Evolutionary conservation across 2,329 filamentous ascomycete genomes (phyloP), one percentile per base, ranked within the genome.

Genomic region (Amphichorda felina): DNA sequence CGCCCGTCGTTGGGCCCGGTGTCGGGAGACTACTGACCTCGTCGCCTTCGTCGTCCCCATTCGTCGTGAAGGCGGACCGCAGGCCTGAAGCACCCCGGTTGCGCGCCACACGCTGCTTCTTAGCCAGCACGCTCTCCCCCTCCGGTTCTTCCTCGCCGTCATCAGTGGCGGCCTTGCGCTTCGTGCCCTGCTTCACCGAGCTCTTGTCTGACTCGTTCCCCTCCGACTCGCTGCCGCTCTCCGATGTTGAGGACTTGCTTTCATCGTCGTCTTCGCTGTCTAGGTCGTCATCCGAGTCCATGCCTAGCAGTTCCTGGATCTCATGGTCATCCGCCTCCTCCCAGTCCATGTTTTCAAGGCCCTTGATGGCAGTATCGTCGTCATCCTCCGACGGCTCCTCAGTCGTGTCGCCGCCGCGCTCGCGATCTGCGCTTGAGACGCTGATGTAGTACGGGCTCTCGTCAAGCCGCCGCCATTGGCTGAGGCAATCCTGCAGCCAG

Each of bases 401-500:
- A 9, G 31, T 33, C 10, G 49, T 49, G 4, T 46, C 47, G 5
- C 49, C 52, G 8, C 19, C 31, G 27, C 39, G 49, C 43, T 52
- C 57, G 11, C 73, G 66, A 45, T 86, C 81, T 14, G 78, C 72
- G 1, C 81, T 75, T 10, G 35, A 86, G 3, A 87, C 69, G n/a
- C 80, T 68, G 32, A 94, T 56, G n/a, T 82, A 63, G 50, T 89
- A 94, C 0, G 81, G 79, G 3, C 68, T 68, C 54, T 95, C 88
- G 38, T 91, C 78, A 9, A 93, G 64, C 38, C 74, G 79, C 42
- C 72, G 68, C 91, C 91, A 98, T 53, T 82, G 80, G 18, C 77
- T 81, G 43, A 96, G 75, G 37, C 80, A 93, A 45, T 88, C 82
- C 22, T 79, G 70, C 21, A 98, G 75, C 91, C 91, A 98, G 48